These are phyloP conservation scores for Trichoderma atrobrunneum DNA, from an alignment of 2,329 filamentous ascomycete species.

Conservation along the genomic window DNA sequence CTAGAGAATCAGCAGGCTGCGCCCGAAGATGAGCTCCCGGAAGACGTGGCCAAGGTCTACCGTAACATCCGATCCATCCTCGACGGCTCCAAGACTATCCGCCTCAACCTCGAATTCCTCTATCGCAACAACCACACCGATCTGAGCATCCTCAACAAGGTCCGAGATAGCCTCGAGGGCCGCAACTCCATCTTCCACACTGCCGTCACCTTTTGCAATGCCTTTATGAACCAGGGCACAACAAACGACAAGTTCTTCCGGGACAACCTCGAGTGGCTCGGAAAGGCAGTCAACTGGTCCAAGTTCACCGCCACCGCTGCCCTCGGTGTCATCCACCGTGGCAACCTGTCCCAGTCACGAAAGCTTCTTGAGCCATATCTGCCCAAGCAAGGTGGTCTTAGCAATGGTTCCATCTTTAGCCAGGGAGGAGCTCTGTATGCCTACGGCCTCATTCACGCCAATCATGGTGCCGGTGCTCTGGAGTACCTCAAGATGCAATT, in stretches of 20 bases:
- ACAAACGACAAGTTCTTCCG: conserved; percentile 98
- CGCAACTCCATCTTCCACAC: conserved; percentile 98
- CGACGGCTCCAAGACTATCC: conserved; percentile 88
- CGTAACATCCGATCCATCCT: conserved; percentile 67
- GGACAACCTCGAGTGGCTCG: conserved; percentile 95
- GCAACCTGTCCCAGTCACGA: conserved; percentile 88
- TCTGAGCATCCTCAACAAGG: conserved; percentile 88
- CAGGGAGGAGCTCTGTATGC: conserved; percentile 95
- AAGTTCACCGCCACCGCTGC: conserved; percentile 98
- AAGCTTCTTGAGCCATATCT: conserved; percentile 95
- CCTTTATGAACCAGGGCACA: conserved; percentile 98
- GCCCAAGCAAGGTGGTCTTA: conserved; percentile 70
- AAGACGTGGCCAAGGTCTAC: conserved; percentile 56
- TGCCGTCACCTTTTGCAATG: conserved; percentile 94
- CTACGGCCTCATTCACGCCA: conserved; percentile 93
- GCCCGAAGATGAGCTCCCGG: conserved; percentile 52
- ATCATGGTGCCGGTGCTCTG: conserved; percentile 88
- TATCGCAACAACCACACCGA: conserved; percentile 95
- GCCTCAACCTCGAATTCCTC: conserved; percentile 92
- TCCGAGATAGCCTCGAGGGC: conserved; percentile 91
- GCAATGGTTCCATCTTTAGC: conserved; percentile 85
- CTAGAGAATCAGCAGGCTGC: conserved; percentile 50
- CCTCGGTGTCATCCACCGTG: conserved; percentile 91
- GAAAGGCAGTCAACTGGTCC: conserved; percentile 98
- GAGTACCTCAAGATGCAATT: conserved; percentile 77